Evolutionary conservation across 2,329 filamentous ascomycete species (phyloP).

Genomic region (Curvularia sp.): DNA sequence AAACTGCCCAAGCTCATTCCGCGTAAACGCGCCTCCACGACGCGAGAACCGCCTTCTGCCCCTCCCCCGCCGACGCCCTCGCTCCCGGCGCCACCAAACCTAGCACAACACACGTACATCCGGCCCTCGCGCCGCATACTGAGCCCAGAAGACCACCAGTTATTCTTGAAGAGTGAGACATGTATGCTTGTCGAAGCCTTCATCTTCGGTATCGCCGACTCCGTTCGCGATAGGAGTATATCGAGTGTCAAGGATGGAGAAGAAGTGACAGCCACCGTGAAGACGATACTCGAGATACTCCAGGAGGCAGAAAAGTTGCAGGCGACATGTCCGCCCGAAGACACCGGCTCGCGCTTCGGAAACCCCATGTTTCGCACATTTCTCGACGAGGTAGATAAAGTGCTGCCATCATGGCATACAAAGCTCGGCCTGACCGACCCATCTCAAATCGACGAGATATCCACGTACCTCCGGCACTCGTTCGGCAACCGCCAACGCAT

Average conservation of each 20-base stretch:
- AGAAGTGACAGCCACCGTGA: constrained; percentile 67
- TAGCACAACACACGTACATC: constrained; percentile 66
- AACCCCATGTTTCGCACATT: constrained; percentile 90
- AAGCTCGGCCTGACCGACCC: constrained; percentile 61
- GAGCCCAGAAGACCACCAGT: constrained; percentile 77
- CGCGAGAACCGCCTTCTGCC: constrained; percentile 36
- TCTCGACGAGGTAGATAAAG: constrained; percentile 67
- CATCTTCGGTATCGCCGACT: constrained; percentile 84
- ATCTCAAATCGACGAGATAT: constrained; percentile 71
- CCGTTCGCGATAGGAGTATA: constrained; percentile 73
- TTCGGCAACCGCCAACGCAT: constrained; percentile 83
- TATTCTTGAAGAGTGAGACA: constrained; percentile 80
- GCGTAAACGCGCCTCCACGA: constrained; percentile 37
- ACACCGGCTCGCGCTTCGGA: constrained; percentile 91
- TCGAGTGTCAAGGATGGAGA: constrained; percentile 63
- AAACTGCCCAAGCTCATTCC: constrained; percentile 48
- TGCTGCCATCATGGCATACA: constrained; percentile 67
- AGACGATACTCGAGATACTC: constrained; percentile 72
- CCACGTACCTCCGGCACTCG: constrained; percentile 79
- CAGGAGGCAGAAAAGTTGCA: constrained; percentile 72
- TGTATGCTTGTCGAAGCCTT: constrained; percentile 81
- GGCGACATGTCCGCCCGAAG: constrained; percentile 75
- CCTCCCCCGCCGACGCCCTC: constrained; percentile 78
- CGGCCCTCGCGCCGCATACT: constrained; percentile 80
- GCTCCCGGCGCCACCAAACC: constrained; percentile 71